Evolutionary conservation across 2,329 filamentous ascomycete species (phyloP), one percentile per base, ranked within the genome.

Genomic region (Polytolypa hystricis): DNA sequence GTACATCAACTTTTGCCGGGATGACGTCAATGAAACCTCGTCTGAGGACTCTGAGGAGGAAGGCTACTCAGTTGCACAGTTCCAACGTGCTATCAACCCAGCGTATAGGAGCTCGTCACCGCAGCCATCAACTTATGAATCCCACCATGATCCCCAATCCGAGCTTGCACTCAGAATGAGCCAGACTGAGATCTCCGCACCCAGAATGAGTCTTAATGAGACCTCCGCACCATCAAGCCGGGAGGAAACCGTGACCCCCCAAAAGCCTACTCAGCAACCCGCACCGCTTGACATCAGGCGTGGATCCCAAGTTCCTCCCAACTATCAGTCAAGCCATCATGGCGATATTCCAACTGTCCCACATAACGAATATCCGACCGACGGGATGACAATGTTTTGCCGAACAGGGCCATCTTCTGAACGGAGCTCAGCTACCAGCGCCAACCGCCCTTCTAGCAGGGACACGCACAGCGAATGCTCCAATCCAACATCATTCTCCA

Each of bases 1-100:
- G 59, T 98, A 95, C 59, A 95, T 98, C 74, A 95, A 98, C 66
- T 98, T 96, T 60, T 93, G 85, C 57, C 81, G 91, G 8, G 91
- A 89, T 11, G 87, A 94, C 56, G 71, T 71, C 25, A 66, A 79
- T 37, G 91, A 98, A 49, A 78, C 75, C 25, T 77, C 78, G 47
- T 95, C 89, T 1, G 84, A 91, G 44, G 69, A 73, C 8, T 89
- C 84, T 0, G 86, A 93, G 15, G 87, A 93, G n/a, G 87, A 87
- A 4, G 78, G 73, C 48, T 98, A 94, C 55, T 93, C 86, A 0
- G 85, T 98, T 9, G 93, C 93, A 3, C 89, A 98, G 54, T 98
- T 96, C 52, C 85, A 87, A 42, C 74, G 91, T 41, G 87, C 82
- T 37, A 94, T 95, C 62, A 98, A 98, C 53, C 89, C 93, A 12